Evolutionary conservation across 164 flowering plant genomes (phyloP), one percentile per base, ranked within the genome.

Genomic region (Annona squamosa): DNA sequence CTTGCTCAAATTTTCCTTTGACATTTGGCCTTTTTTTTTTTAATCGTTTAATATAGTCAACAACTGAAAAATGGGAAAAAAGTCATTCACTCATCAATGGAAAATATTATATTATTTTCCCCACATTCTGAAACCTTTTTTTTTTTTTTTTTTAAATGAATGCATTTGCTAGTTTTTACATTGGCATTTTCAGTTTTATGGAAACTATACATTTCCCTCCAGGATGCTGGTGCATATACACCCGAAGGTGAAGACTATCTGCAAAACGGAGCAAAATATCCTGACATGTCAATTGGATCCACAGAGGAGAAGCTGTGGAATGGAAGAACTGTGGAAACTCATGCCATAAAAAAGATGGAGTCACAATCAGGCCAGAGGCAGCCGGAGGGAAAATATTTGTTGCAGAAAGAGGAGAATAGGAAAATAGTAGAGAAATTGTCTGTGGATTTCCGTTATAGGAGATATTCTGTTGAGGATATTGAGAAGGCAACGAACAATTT

Each of bases 271-370:
- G 89, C 91, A 12, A 79, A 85, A 43, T 63, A 80, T 13, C 86
- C 90, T 1, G 89, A 88, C 59, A 52, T 7, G 9, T 52, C 9
- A 16, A 52, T 6, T 74, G 93, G 87, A 83, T 82, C 18, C 26
- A 16, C 5, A 9, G 59, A n/a, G 52, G 73, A 71, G 52, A 61
- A 61, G 67, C 52, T 47, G 5, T 9, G 42, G 41, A 52, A 70
- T 73, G 91, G 88, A 64, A 89, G 89, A 19, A 78, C 85, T 0
- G 92, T 89, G 75, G 85, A 81, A n/a, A 91, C 91, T 3, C 88
- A 88, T 56, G 92, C 91, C 48, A 80, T 87, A 43, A 77, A 81
- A 77, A 81, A 86, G 71, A 72, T 88, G 46, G 89, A 89, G 46
- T 16, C 74, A 62, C 89, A 89, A 72, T 75, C 78, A 3, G 79